These are phyloP conservation scores for Medicago truncatula DNA, from an alignment of 306 rosid species.

Conservation along the genomic window MtrunA17r5.0-ANR NC_053044.1:29419001-29419500, in stretches of 20 bases:
- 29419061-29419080: neutral
- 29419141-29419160: neutral
- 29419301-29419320: too few relatives aligned
- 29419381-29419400: neutral
- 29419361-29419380: neutral
- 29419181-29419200: too few relatives aligned
- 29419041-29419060: neutral
- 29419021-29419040: neutral
- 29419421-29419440: neutral
- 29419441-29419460: too few relatives aligned
- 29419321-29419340: too few relatives aligned
- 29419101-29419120: neutral
- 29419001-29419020: slow-evolving; percentile 8
- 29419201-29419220: too few relatives aligned
- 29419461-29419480: too few relatives aligned
- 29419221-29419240: too few relatives aligned
- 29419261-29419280: too few relatives aligned
- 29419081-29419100: slow-evolving; percentile 3
- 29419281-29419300: too few relatives aligned
- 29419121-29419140: neutral
- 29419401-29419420: neutral
- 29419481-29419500: too few relatives aligned
- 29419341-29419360: neutral
- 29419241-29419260: too few relatives aligned
- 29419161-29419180: neutral